Evolutionary conservation across 2,329 filamentous ascomycete species (phyloP).

Genomic region (Penicillium sp.): DNA sequence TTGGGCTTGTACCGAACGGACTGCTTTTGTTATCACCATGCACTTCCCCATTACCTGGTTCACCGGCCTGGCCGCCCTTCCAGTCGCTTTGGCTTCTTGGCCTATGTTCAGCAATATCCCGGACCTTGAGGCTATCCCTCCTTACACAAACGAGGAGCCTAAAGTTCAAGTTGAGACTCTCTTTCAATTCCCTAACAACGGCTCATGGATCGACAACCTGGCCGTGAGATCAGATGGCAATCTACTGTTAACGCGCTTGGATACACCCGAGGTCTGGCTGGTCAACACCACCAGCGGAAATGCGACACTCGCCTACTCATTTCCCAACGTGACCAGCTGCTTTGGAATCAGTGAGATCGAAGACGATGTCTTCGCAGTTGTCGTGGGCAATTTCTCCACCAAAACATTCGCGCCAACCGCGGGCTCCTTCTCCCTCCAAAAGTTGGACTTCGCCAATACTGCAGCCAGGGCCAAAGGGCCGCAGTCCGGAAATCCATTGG

Average conservation of each 20-base stretch:
- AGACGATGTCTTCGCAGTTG: constrained; percentile 23
- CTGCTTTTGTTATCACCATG: constrained; percentile 7
- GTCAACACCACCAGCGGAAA: constrained; percentile 20
- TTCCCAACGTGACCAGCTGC: constrained; percentile 21
- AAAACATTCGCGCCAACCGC: constrained; percentile 18
- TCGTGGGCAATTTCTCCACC: constrained; percentile 22
- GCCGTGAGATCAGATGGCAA: constrained; percentile 20
- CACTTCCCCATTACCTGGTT: constrained; percentile 5
- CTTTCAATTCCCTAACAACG: constrained; percentile 26
- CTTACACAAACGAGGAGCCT: constrained; percentile 13
- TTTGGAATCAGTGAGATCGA: constrained; percentile 26
- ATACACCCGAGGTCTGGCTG: constrained; percentile 23
- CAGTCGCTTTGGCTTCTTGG: constrained; percentile 11
- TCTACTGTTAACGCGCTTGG: constrained; percentile 22
- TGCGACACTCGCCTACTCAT: constrained; percentile 18
- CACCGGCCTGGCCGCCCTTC: constrained; percentile 10
- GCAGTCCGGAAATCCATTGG: background rate
- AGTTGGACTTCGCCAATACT: constrained; percentile 15
- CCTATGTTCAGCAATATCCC: background rate
- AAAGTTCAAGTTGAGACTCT: constrained; percentile 19
- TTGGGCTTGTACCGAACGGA: background rate
- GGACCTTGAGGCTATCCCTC: background rate
- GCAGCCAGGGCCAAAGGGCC: background rate
- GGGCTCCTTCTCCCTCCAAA: constrained; percentile 20
- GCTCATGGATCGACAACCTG: constrained; percentile 25